A percentile compares a stretch with the other conserved stretches of the same genome.
Evolutionary conservation across 768 basidiomycete species (phyloP).

Genomic region (Auricularia sp.): DNA sequence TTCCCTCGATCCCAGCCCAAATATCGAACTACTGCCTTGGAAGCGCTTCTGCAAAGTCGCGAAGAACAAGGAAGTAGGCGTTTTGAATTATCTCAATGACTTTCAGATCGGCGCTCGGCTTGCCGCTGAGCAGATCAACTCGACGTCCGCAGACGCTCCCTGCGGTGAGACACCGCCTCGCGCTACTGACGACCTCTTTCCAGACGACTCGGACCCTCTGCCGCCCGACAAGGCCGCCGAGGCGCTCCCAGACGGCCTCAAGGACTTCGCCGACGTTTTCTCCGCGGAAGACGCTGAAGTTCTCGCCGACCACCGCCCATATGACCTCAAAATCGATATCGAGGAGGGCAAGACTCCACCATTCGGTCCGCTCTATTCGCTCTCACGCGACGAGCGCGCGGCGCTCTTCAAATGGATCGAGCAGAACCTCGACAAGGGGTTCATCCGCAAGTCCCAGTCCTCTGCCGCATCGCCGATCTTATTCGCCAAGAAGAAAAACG

Average conservation of each 20-base stretch:
- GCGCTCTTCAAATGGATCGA: slow-evolving; percentile 12
- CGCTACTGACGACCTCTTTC: no score
- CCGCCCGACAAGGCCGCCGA: no score
- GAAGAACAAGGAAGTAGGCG: no score
- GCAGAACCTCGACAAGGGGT: slow-evolving; percentile 16
- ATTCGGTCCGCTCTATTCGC: slow-evolving; percentile 13
- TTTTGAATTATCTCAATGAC: no score
- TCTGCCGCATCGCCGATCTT: slow-evolving; percentile 17
- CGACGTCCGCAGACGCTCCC: no score
- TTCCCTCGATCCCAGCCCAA: no score
- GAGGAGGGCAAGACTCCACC: slow-evolving; percentile 10
- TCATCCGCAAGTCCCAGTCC: slow-evolving; percentile 15
- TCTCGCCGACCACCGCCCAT: not conserved
- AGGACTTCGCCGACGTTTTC: slow-evolving; percentile 1
- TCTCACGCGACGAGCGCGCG: slow-evolving; percentile 13
- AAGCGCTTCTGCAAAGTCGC: no score
- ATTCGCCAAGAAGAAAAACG: slow-evolving; percentile 25
- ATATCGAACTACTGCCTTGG: no score
- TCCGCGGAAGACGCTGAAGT: not conserved
- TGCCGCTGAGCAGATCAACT: no score
- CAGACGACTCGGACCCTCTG: no score
- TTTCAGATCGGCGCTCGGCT: no score
- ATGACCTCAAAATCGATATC: not conserved
- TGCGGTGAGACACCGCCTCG: no score
- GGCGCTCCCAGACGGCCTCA: not conserved